Conservation (phyloP, 441 rosid genomes). For the Capsella rubella region DNA sequence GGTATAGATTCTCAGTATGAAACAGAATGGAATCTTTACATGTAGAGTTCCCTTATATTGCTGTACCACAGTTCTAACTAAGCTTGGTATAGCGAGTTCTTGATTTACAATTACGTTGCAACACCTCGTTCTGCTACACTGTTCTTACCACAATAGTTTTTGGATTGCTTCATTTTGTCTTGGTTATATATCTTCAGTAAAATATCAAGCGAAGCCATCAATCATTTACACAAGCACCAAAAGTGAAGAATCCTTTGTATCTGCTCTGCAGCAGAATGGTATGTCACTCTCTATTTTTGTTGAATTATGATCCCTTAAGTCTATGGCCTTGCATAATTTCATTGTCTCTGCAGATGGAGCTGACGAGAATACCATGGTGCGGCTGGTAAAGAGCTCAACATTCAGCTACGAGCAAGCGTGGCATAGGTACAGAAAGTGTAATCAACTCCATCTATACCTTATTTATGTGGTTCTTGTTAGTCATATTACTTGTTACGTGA, state of each 20-base stretch:
- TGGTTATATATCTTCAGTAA: slow-evolving; percentile 57
- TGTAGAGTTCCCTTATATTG: slow-evolving; percentile 22
- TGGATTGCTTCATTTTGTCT: slow-evolving; percentile 38
- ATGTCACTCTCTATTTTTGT: slow-evolving; percentile 37
- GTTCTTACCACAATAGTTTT: slow-evolving; percentile 28
- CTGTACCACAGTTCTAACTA: background rate
- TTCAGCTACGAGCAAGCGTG: slow-evolving; percentile 99
- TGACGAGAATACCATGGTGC: slow-evolving; percentile 64
- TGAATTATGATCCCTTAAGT: slow-evolving; percentile 32
- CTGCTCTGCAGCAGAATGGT: slow-evolving; percentile 90
- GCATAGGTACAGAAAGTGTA: slow-evolving; percentile 71
- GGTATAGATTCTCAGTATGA: slow-evolving; percentile 55
- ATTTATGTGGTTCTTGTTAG: slow-evolving; percentile 16
- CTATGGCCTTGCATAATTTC: slow-evolving; percentile 42
- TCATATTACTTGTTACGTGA: slow-evolving; percentile 7
- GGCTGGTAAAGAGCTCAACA: slow-evolving; percentile 87
- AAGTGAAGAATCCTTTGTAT: slow-evolving; percentile 83
- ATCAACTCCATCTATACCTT: background rate
- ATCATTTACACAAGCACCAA: slow-evolving; percentile 89
- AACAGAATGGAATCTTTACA: slow-evolving; percentile 18
- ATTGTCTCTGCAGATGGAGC: slow-evolving; percentile 66
- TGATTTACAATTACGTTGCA: slow-evolving; percentile 23
- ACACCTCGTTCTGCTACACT: slow-evolving; percentile 25
- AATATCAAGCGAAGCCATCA: slow-evolving; percentile 86
- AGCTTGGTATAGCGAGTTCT: slow-evolving; percentile 6